A percentile compares a stretch with the other conserved stretches of the same genome.
phyloP scores from a whole-genome alignment of 371 early-diverging fungal genomes.

The Apophysomyces variabilis region DNA sequence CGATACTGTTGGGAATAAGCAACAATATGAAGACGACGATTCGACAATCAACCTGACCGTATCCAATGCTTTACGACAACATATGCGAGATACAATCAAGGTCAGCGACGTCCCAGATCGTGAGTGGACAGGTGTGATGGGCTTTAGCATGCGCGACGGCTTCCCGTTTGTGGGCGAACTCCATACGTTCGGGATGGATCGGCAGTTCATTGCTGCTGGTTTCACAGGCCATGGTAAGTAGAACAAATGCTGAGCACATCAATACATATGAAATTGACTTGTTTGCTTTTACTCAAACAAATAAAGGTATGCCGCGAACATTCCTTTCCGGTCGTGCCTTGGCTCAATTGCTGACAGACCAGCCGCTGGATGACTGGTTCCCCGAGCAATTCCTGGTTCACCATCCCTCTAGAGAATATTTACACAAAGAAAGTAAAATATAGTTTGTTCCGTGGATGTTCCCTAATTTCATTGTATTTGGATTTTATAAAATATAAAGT shows the following conservation, averaged over 20 bases:
- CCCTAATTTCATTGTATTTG: neutral
- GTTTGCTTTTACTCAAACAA: conserved; percentile 8
- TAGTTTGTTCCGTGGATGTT: neutral
- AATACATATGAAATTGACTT: neutral
- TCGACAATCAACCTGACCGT: conserved; percentile 34
- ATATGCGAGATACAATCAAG: conserved; percentile 25
- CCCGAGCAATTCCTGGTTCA: conserved; percentile 28
- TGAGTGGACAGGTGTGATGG: conserved; percentile 53
- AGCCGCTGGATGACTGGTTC: conserved; percentile 27
- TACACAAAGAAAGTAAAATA: conserved; percentile 11
- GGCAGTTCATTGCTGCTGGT: conserved; percentile 49
- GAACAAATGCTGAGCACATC: neutral
- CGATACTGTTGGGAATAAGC: conserved; percentile 36
- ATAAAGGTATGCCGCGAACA: conserved; percentile 58
- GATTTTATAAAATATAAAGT: no score
- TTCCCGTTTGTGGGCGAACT: conserved; percentile 50
- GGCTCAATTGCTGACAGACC: conserved; percentile 41
- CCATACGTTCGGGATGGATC: conserved; percentile 13
- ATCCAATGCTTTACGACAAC: conserved; percentile 32
- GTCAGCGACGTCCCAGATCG: conserved; percentile 8
- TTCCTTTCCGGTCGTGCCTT: conserved; percentile 48
- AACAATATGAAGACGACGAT: conserved; percentile 46
- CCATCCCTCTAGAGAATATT: conserved; percentile 20
- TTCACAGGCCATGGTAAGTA: conserved; percentile 39
- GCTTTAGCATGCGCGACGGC: conserved; percentile 41